Conservation (phyloP, 495 filamentous ascomycete genomes). For the Tuber magnatum region DNA sequence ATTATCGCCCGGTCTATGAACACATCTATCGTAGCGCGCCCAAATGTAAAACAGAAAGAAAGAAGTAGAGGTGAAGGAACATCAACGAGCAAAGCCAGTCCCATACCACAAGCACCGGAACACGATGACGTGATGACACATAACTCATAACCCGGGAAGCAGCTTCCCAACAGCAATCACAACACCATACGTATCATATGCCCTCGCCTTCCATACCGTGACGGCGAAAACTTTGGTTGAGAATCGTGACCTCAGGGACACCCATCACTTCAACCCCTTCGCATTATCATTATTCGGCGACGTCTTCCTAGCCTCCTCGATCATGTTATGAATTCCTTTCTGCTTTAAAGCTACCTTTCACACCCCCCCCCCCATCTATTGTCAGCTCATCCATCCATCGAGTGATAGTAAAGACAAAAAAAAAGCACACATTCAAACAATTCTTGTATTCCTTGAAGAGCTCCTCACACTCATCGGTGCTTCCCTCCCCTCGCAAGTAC, state of each 20-base stretch:
- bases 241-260: not conserved
- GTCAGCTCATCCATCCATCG: not conserved
- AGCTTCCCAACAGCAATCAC: not conserved
- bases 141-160: not conserved
- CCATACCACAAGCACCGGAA: not conserved
- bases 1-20: not conserved
- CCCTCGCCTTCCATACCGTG: not conserved
- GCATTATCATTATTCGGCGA: constrained; percentile 57
- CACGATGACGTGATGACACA: not conserved
- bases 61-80: not conserved
- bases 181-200: not conserved
- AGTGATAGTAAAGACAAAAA: not conserved
- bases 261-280: constrained; percentile 17
- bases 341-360: constrained; percentile 59
- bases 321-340: constrained; percentile 61
- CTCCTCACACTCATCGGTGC: constrained; percentile 60
- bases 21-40: not conserved
- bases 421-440: constrained; percentile 55
- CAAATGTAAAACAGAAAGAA: not conserved
- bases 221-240: not conserved
- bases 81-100: not conserved
- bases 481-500: constrained; percentile 60
- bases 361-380: constrained; percentile 19
- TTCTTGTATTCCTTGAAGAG: constrained; percentile 61
- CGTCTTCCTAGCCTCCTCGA: constrained; percentile 60